A percentile compares a stretch with the other conserved stretches of the same genome.
Evolutionary conservation across 2,329 filamentous ascomycete genomes (phyloP).

Genomic region (Macrophomina phaseolina): DNA sequence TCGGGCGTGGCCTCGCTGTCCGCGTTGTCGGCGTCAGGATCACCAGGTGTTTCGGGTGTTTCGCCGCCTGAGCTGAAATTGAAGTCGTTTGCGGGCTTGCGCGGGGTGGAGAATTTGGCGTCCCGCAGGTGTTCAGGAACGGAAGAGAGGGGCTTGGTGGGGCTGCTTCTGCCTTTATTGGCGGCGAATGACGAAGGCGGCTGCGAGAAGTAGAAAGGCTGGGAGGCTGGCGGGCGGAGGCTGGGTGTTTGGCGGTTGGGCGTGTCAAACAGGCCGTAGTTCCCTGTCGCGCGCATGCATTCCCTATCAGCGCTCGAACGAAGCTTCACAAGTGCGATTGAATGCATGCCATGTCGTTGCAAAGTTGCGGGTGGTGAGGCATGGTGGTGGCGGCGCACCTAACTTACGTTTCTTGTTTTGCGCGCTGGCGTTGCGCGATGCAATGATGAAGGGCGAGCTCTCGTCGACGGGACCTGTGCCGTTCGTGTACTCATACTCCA

Average conservation of each 20-base stretch:
- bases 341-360: not conserved
- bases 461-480: conserved; percentile 52
- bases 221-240: conserved; percentile 57
- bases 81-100: conserved; percentile 45
- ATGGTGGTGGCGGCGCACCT: conserved; percentile 39
- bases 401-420: conserved; percentile 49
- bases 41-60: conserved; percentile 54
- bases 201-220: conserved; percentile 56
- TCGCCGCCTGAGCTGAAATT: conserved; percentile 56
- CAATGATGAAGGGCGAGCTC: conserved; percentile 54
- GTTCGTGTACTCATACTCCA: conserved; percentile 62
- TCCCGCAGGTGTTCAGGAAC: conserved; percentile 35
- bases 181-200: conserved; percentile 28
- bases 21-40: conserved; percentile 37
- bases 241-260: conserved; percentile 33
- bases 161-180: conserved; percentile 28
- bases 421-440: conserved; percentile 33
- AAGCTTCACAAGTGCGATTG: conserved; percentile 16
- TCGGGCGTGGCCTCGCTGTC: conserved; percentile 53
- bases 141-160: conserved; percentile 34
- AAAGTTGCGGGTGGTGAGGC: conserved; percentile 49
- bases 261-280: conserved; percentile 26
- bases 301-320: not conserved
- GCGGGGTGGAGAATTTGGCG: conserved; percentile 45
- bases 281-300: conserved; percentile 36